Conservation (phyloP, 2,329 filamentous ascomycete genomes). For the Acrodontium crateriforme region DNA sequence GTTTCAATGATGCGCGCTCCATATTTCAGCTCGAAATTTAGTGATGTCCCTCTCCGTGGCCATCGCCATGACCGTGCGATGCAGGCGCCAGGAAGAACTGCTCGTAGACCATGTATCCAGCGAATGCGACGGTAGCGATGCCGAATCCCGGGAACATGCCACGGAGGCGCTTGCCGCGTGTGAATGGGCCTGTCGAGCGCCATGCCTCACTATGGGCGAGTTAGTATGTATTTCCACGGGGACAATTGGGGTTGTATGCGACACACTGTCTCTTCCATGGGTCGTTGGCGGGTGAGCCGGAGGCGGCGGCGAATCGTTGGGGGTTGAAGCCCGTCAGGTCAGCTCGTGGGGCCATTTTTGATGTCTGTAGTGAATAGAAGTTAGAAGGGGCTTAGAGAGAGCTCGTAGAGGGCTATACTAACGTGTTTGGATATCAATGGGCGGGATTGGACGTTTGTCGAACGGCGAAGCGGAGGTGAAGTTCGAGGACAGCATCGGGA, state of each 20-base stretch:
- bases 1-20: not conserved
- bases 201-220: slow-evolving; percentile 62
- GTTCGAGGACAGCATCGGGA: too few relatives aligned
- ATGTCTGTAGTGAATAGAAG: too few relatives aligned
- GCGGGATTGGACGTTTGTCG: too few relatives aligned
- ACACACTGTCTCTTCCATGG: slow-evolving; percentile 50
- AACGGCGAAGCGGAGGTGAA: too few relatives aligned
- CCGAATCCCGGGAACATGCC: slow-evolving; percentile 78
- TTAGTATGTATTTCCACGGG: too few relatives aligned
- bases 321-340: slow-evolving; percentile 91
- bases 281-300: slow-evolving; percentile 47
- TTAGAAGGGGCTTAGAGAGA: too few relatives aligned
- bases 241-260: too few relatives aligned
- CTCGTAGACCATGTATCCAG: slow-evolving; percentile 79
- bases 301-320: slow-evolving; percentile 60
- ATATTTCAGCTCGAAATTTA: slow-evolving; percentile 1
- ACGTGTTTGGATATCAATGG: too few relatives aligned
- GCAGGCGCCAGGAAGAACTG: slow-evolving; percentile 73
- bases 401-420: too few relatives aligned
- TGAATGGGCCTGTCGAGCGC: slow-evolving; percentile 84
- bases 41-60: slow-evolving; percentile 10
- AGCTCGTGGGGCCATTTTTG: slow-evolving; percentile 31
- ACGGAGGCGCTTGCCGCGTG: slow-evolving; percentile 79
- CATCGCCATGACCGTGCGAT: slow-evolving; percentile 25
- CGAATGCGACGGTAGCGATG: slow-evolving; percentile 82